Conservation (phyloP, 768 basidiomycete species). For the Hygrophoropsis aurantiaca region DNA sequence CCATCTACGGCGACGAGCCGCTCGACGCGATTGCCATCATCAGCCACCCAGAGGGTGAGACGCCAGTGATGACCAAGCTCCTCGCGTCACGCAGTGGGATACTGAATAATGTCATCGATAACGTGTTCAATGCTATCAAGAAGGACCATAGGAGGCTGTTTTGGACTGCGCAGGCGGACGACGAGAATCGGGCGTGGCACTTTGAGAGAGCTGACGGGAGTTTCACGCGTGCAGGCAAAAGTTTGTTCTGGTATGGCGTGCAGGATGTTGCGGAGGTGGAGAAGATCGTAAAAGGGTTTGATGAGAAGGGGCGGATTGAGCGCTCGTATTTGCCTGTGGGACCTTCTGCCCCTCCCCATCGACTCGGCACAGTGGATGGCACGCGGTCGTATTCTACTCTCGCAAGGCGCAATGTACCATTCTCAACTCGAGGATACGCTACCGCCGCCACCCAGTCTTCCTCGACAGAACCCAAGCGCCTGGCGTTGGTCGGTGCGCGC, state of each 20-base stretch:
- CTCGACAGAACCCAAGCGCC: slow-evolving; percentile 74
- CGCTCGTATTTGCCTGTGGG: slow-evolving; percentile 89
- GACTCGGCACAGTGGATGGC: slow-evolving; percentile 33
- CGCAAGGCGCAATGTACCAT: slow-evolving; percentile 43
- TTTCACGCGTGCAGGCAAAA: slow-evolving; percentile 92
- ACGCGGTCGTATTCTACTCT: slow-evolving; percentile 59
- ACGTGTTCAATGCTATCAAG: slow-evolving; percentile 94
- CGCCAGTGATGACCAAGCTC: slow-evolving; percentile 91
- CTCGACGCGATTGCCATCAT: slow-evolving; percentile 95
- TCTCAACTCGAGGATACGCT: slow-evolving; percentile 74
- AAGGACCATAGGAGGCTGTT: slow-evolving; percentile 93
- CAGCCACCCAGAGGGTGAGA: slow-evolving; percentile 84
- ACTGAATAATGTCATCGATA: slow-evolving; percentile 94
- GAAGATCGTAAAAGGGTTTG: slow-evolving; percentile 71
- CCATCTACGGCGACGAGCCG: slow-evolving; percentile 98
- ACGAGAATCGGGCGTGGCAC: slow-evolving; percentile 98
- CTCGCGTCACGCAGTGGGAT: slow-evolving; percentile 85
- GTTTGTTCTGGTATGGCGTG: slow-evolving; percentile 97
- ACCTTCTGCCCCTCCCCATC: slow-evolving; percentile 63
- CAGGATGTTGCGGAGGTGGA: slow-evolving; percentile 92
- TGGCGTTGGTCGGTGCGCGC: slow-evolving; percentile 94
- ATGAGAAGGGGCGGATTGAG: slow-evolving; percentile 80
- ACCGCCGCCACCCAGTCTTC: slow-evolving; percentile 48
- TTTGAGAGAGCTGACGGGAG: slow-evolving; percentile 98
- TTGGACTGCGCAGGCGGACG: slow-evolving; percentile 94